Evolutionary conservation across 2,329 filamentous ascomycete species (phyloP).

Genomic region (Fusarium longipes): DNA sequence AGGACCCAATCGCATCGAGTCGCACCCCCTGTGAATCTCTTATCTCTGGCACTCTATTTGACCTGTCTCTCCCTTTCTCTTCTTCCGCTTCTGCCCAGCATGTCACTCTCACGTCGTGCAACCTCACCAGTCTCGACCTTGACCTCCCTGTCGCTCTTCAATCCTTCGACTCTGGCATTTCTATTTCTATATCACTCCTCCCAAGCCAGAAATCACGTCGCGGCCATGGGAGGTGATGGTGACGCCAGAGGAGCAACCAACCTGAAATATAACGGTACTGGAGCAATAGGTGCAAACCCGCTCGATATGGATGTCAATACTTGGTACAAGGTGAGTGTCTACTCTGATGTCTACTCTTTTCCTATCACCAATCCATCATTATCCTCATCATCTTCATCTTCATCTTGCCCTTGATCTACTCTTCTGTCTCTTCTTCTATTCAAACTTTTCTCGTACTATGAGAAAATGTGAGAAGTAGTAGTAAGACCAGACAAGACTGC

Average conservation of each 20-base stretch:
- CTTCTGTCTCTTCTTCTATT: conserved; percentile 14
- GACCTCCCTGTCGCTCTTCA: conserved; percentile 5
- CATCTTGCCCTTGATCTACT: neutral
- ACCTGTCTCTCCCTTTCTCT: conserved; percentile 5
- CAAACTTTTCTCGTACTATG: neutral
- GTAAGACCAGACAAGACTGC: conserved; percentile 3
- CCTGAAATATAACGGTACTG: conserved; percentile 73
- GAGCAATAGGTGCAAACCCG: conserved; percentile 74
- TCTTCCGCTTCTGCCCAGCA: conserved; percentile 16
- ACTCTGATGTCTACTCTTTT: conserved; percentile 16
- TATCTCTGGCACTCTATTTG: conserved; percentile 22
- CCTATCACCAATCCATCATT: neutral
- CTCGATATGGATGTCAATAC: conserved; percentile 77
- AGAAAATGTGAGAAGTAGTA: conserved; percentile 6
- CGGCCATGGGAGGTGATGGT: conserved; percentile 48
- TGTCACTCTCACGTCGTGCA: conserved; percentile 9
- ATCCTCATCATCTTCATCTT: neutral
- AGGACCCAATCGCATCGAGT: conserved; percentile 2
- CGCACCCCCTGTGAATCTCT: conserved; percentile 24
- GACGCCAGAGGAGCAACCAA: conserved; percentile 57
- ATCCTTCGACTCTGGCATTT: conserved; percentile 14
- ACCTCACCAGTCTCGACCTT: conserved; percentile 8
- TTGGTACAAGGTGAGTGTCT: conserved; percentile 79
- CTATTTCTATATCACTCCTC: conserved; percentile 39
- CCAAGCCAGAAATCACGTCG: conserved; percentile 25